Conservation (phyloP, 1,139 yeast genomes). For the Pichia sp. region DNA sequence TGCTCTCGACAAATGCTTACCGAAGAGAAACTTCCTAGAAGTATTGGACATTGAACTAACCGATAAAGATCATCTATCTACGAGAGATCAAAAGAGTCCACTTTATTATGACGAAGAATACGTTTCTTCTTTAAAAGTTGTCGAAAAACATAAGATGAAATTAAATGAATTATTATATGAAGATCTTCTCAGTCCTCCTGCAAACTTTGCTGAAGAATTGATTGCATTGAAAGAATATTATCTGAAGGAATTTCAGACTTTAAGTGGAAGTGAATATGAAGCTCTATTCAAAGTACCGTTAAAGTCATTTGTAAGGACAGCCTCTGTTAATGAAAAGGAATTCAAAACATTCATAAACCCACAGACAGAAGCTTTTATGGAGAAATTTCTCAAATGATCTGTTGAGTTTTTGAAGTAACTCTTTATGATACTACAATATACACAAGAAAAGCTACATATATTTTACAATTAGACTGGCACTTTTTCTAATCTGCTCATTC, state of each 20-base stretch:
- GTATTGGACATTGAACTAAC: constrained; percentile 36
- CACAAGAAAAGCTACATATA: constrained; percentile 1
- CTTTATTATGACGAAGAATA: constrained; percentile 36
- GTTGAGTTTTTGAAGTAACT: background rate
- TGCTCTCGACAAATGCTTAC: constrained; percentile 83
- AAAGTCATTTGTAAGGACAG: constrained; percentile 24
- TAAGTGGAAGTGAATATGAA: constrained; percentile 12
- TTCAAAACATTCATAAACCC: constrained; percentile 24
- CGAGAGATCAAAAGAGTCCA: constrained; percentile 33
- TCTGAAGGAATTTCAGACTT: constrained; percentile 9
- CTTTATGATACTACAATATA: too few relatives aligned
- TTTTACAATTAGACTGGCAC: background rate
- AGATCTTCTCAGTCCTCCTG: constrained; percentile 18
- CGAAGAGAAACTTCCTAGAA: constrained; percentile 52
- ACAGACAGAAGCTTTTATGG: constrained; percentile 25
- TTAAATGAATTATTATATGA: constrained; percentile 17
- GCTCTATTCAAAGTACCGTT: constrained; percentile 18
- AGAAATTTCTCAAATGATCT: constrained; percentile 16
- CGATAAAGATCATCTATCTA: constrained; percentile 34
- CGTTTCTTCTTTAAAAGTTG: constrained; percentile 43
- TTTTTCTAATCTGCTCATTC: constrained; percentile 9
- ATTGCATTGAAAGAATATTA: constrained; percentile 17
- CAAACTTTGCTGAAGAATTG: constrained; percentile 18
- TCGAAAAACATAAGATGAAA: constrained; percentile 31
- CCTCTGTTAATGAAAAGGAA: constrained; percentile 16